Conservation (phyloP, 2,329 filamentous ascomycete species). For the Helotiales sp. region DNA sequence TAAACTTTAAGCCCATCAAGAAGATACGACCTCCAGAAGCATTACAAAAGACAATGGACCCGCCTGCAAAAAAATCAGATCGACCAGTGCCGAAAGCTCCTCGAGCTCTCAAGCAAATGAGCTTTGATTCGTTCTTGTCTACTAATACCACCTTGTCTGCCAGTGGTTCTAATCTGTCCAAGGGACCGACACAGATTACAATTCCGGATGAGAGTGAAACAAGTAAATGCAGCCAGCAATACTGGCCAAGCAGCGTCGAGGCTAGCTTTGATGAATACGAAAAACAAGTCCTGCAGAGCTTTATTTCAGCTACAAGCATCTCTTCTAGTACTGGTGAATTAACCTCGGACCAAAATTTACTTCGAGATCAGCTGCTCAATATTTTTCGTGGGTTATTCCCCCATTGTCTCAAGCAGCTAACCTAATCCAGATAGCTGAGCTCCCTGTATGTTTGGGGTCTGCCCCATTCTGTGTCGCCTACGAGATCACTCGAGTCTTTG, state of each 20-base stretch:
- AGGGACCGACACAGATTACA: neutral
- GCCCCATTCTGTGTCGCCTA: conserved; percentile 36
- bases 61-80: neutral
- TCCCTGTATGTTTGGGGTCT: conserved; percentile 28
- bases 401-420: neutral
- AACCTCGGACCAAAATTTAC: neutral
- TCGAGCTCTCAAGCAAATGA: neutral
- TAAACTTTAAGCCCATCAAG: neutral
- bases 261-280: neutral
- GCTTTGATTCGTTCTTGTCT: neutral
- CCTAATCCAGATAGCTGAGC: conserved; percentile 12
- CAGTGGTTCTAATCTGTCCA: neutral
- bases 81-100: neutral
- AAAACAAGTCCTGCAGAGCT: neutral
- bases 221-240: neutral
- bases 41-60: neutral
- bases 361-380: neutral
- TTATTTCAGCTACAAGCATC: neutral
- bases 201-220: neutral
- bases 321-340: neutral
- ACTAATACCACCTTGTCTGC: neutral
- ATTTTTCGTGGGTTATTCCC: neutral
- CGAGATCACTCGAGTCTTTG: conserved; percentile 41
- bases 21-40: neutral
- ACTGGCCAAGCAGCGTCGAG: neutral